Percentiles rank a stretch among this genome's conserved stretches.
Evolutionary conservation across 1,284 basidiomycete species (phyloP).

Genomic region (Somion occarium): DNA sequence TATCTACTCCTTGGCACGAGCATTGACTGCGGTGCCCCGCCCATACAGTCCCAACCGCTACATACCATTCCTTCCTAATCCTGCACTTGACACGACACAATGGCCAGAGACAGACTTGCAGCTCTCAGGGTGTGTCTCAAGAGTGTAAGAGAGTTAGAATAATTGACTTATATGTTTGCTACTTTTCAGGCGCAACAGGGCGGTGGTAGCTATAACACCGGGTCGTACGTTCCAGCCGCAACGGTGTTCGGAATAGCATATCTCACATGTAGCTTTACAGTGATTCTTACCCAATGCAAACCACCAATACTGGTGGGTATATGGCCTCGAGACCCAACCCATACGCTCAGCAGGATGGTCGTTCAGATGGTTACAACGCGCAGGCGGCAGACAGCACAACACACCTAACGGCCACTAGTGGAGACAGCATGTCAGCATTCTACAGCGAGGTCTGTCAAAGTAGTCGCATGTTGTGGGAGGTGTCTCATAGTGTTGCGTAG

Average conservation of each 20-base stretch:
- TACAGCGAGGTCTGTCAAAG: conserved; percentile 69
- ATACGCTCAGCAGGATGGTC: conserved; percentile 61
- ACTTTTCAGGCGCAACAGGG: conserved; percentile 62
- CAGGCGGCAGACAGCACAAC: conserved; percentile 54
- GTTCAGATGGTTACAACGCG: conserved; percentile 45
- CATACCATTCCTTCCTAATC: neutral
- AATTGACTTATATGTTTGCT: conserved; percentile 8
- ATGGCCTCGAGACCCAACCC: conserved; percentile 50
- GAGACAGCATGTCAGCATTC: conserved; percentile 64
- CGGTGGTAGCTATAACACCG: conserved; percentile 42
- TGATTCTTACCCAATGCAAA: conserved; percentile 66
- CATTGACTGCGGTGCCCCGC: conserved; percentile 28
- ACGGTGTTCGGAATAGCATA: neutral
- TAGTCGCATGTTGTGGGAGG: conserved; percentile 3
- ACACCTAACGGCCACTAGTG: conserved; percentile 33
- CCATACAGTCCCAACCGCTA: neutral
- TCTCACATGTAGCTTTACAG: conserved; percentile 26
- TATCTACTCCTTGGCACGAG: conserved; percentile 14
- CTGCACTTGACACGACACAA: conserved; percentile 31
- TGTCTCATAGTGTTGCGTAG: conserved; percentile 27
- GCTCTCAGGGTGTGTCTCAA: conserved; percentile 63
- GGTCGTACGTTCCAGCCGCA: conserved; percentile 38
- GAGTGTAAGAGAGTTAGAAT: neutral
- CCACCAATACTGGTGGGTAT: conserved; percentile 40
- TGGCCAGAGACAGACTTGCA: conserved; percentile 81